Evolutionary conservation across 2,329 filamentous ascomycete genomes (phyloP).

Genomic region (Knufia fluminis): DNA sequence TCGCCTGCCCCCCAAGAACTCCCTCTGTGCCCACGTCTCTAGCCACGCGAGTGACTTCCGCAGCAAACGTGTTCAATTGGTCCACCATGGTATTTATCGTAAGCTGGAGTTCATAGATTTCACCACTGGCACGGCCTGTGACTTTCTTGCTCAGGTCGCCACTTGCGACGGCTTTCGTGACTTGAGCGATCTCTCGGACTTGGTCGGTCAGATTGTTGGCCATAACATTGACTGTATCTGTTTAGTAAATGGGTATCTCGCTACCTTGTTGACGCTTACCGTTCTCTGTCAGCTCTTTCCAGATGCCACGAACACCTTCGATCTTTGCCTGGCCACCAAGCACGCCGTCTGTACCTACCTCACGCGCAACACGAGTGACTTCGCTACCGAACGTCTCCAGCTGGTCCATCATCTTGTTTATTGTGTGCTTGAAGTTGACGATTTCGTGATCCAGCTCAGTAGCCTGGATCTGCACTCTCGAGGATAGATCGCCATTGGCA

Average conservation of each 20-base stretch:
- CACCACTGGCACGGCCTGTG: constrained; percentile 67
- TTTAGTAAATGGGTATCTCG: constrained; percentile 8
- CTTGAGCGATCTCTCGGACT: constrained; percentile 76
- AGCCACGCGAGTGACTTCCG: constrained; percentile 73
- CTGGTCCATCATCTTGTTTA: constrained; percentile 99
- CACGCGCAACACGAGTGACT: constrained; percentile 85
- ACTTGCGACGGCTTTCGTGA: constrained; percentile 73
- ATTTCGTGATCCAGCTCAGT: constrained; percentile 98
- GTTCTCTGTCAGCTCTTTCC: constrained; percentile 92
- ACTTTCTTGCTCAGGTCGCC: constrained; percentile 80
- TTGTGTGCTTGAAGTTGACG: constrained; percentile 92
- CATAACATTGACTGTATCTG: constrained; percentile 62
- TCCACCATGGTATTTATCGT: constrained; percentile 89
- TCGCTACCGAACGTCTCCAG: constrained; percentile 93
- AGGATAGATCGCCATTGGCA: constrained; percentile 87
- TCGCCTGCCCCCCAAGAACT: constrained; percentile 71
- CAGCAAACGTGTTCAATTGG: constrained; percentile 72
- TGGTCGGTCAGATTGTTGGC: constrained; percentile 73
- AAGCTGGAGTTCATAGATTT: constrained; percentile 74
- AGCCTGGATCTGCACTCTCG: constrained; percentile 91
- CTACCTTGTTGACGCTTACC: constrained; percentile 36
- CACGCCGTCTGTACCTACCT: constrained; percentile 92
- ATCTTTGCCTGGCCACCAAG: constrained; percentile 91
- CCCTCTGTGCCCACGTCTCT: constrained; percentile 78
- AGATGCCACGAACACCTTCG: constrained; percentile 88